These are phyloP conservation scores for Puccinia triticina DNA, from an alignment of 1,284 basidiomycete genomes.

Conservation along the genomic window DNA sequence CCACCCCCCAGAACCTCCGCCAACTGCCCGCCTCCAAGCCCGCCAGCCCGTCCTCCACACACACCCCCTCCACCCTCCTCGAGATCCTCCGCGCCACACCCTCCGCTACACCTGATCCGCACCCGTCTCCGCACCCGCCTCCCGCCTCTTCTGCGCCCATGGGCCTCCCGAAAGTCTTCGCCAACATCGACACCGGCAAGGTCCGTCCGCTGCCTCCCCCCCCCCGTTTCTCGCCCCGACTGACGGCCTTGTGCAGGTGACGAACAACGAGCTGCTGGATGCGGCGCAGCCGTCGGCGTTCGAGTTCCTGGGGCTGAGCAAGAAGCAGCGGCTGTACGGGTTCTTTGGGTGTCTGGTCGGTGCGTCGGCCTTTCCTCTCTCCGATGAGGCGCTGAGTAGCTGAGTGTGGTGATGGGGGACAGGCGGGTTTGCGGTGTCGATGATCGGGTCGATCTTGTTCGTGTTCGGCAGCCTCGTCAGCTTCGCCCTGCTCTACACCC, in stretches of 20 bases:
- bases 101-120: not conserved
- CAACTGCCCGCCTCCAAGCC: too few species aligned
- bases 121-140: not conserved
- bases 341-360: constrained; percentile 39
- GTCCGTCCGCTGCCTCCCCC: too few species aligned
- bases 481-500: constrained; percentile 79
- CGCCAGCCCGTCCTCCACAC: too few species aligned
- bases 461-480: constrained; percentile 71
- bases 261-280: constrained; percentile 43
- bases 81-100: too few species aligned
- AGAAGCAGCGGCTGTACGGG: constrained; percentile 31
- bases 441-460: constrained; percentile 78
- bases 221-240: not conserved
- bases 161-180: constrained; percentile 35
- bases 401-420: not conserved
- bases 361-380: constrained; percentile 57
- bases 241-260: constrained; percentile 29
- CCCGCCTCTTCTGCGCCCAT: not conserved
- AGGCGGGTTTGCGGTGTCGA: constrained; percentile 72
- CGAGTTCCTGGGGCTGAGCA: constrained; percentile 34
- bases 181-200: constrained; percentile 46
- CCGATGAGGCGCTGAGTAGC: not conserved
- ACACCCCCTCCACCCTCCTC: too few species aligned
- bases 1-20: too few species aligned
- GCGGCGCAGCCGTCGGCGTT: constrained; percentile 44